Conservation (phyloP, 805 yeast genomes). For the Candida yuanshanica region DNA sequence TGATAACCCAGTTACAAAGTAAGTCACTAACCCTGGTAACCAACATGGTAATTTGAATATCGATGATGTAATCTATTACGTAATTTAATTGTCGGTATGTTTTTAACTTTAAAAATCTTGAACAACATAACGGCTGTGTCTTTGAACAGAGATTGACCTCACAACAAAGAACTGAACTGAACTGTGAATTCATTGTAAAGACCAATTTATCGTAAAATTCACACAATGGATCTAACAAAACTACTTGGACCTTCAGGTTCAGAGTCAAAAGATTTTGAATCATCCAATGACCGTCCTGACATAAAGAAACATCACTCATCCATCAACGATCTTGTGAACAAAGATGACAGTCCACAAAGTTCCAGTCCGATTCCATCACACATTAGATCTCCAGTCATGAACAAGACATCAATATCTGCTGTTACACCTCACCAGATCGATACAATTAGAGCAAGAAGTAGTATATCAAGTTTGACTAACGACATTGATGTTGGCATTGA, state of each 20-base stretch:
- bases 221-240: conserved; percentile 18
- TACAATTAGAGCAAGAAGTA: conserved; percentile 16
- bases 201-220: not conserved
- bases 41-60: no score
- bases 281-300: conserved; percentile 2
- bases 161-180: no score
- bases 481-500: conserved; percentile 39
- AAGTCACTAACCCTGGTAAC: no score
- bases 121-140: no score
- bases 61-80: no score
- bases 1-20: no score
- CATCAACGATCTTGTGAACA: conserved; percentile 17
- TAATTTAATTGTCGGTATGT: no score
- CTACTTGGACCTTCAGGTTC: conserved; percentile 10
- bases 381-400: conserved; percentile 11
- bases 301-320: conserved; percentile 14
- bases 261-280: not conserved
- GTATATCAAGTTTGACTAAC: conserved; percentile 33
- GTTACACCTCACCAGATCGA: conserved; percentile 6
- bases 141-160: no score
- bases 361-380: conserved; percentile 6
- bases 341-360: conserved; percentile 6
- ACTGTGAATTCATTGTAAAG: no score
- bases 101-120: no score
- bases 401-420: conserved; percentile 1